Evolutionary conservation across 1,284 basidiomycete genomes (phyloP).

Genomic region (Ganoderma resinaceum): DNA sequence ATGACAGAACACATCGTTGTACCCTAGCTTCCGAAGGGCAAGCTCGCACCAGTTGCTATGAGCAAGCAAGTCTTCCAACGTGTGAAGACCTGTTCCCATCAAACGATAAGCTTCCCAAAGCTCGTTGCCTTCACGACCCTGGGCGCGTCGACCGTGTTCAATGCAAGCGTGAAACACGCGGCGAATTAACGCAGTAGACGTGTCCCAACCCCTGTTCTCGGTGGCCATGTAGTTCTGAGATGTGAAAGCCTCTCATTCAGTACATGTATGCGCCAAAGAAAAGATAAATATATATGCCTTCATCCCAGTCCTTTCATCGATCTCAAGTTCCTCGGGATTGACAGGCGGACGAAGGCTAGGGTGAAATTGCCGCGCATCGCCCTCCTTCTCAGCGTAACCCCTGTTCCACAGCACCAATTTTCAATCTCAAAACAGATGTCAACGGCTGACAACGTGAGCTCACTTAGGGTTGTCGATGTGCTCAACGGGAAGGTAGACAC

Average conservation of each 20-base stretch:
- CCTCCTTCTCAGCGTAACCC: conserved; percentile 79
- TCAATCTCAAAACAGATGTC: neutral
- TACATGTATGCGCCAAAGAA: neutral
- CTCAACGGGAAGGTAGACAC: conserved; percentile 83
- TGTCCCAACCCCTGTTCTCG: conserved; percentile 77
- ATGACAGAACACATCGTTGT: conserved; percentile 83
- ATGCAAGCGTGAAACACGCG: conserved; percentile 72
- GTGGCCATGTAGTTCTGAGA: conserved; percentile 64
- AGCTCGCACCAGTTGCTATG: conserved; percentile 86
- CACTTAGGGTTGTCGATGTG: conserved; percentile 82
- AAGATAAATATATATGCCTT: conserved; percentile 55
- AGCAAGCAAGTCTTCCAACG: conserved; percentile 79
- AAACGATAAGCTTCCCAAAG: conserved; percentile 79
- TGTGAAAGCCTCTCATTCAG: neutral
- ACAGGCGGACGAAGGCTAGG: conserved; percentile 81
- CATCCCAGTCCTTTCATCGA: conserved; percentile 86
- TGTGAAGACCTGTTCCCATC: conserved; percentile 76
- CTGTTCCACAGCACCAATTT: conserved; percentile 34
- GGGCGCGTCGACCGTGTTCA: conserved; percentile 61
- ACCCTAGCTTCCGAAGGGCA: conserved; percentile 74
- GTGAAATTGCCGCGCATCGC: conserved; percentile 71
- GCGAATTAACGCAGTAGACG: conserved; percentile 80
- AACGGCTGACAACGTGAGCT: conserved; percentile 12
- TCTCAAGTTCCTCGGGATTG: conserved; percentile 74
- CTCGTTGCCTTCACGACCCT: conserved; percentile 60